Evolutionary conservation across 1,139 yeast genomes (phyloP), one percentile per base, ranked within the genome.

Genomic region (Yamadazyma membranifaciens): DNA sequence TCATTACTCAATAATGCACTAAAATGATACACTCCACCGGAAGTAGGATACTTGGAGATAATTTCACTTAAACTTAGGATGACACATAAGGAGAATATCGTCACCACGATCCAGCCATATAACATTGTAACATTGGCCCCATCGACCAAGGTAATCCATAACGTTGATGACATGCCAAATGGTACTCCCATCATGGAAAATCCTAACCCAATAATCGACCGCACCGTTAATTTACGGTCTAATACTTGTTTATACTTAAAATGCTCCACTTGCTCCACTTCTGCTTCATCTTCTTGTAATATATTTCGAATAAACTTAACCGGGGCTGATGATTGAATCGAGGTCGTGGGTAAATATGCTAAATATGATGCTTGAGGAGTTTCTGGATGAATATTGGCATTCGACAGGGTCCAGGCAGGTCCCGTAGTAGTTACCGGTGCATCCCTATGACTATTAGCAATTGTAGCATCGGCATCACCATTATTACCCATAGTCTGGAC

Each of bases 131-230:
- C 80, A 43, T 83, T 83, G 0, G 87, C 87, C 6, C 92, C 92
- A 57, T 83, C 85, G 15, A 80, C 69, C 41, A 84, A 63, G 1
- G 86, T 81, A 34, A 83, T 82, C 60, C 83, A 78, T 54, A 84
- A 66, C 0, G 88, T 83, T 1, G 87, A 79, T 4, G 87, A 79
- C 52, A 84, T 69, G 1, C 91, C 89, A 56, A 84, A 73, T 0
- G 89, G 91, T 0, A 86, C 89, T 15, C 87, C 86, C 91, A 84
- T 83, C 20, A 84, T 62, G 2, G 88, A 81, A 55, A 83, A 83
- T 1, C 92, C 89, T 24, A 84, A 62, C 2, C 91, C 92, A 33
- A 84, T 77, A 28, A 84, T 78, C 0, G 88, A 81, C 0, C 80
- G 68, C 2, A 83, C 84, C 1, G 86, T 75, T 44, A 83, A 67